Evolutionary conservation across 2,329 filamentous ascomycete species (phyloP).

Genomic region (Dothiorella sarmentorum): DNA sequence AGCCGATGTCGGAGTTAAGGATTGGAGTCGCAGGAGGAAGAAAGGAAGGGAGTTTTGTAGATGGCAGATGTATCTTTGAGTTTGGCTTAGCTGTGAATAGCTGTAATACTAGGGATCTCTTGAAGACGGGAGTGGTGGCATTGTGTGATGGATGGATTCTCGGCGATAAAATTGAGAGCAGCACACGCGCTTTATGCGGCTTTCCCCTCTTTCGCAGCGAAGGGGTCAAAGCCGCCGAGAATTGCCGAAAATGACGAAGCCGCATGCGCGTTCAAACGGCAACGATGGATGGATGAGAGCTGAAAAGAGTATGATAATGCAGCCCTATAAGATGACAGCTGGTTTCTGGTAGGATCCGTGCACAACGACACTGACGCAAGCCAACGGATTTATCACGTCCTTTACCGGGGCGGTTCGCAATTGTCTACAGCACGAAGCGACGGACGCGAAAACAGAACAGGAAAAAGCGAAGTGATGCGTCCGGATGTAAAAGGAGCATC

Average conservation of each 20-base stretch:
- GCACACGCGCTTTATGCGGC: conserved; percentile 1
- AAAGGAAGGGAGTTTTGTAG: background rate
- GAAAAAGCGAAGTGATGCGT: background rate
- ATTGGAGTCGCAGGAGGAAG: background rate
- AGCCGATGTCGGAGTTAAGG: background rate
- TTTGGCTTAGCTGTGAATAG: background rate
- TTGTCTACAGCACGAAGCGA: background rate
- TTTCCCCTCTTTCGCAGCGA: background rate
- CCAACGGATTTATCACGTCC: too few species aligned
- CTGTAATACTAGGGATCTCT: background rate
- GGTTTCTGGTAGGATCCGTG: background rate
- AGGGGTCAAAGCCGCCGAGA: conserved; percentile 1
- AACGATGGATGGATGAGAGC: background rate
- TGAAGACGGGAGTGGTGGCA: background rate
- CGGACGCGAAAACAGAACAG: background rate
- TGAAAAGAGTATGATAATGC: background rate
- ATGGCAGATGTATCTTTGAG: background rate
- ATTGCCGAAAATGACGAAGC: conserved; percentile 3
- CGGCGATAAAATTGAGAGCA: background rate
- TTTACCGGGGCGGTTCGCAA: background rate
- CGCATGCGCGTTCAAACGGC: background rate
- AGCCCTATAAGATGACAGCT: background rate
- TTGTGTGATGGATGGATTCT: background rate
- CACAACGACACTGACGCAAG: too few species aligned
- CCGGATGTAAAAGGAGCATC: conserved; percentile 5